Conservation (phyloP, 2,329 filamentous ascomycete genomes). For the Penicillium rolfsii region DNA sequence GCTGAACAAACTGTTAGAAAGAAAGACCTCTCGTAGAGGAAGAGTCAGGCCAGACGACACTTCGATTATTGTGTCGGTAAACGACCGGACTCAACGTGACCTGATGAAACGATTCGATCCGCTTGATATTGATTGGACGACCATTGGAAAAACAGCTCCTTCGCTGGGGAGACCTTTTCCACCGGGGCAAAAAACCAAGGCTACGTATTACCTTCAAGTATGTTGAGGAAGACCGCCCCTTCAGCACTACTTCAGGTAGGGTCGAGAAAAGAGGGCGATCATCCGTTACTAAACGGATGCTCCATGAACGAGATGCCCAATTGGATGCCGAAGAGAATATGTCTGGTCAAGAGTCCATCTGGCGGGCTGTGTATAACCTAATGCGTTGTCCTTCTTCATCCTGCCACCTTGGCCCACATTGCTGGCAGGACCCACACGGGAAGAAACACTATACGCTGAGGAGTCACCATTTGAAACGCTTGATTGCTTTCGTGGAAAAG, state of each 20-base stretch:
- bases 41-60: neutral
- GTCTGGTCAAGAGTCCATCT: constrained; percentile 6
- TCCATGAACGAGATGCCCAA: constrained; percentile 15
- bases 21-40: neutral
- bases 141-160: constrained; percentile 13
- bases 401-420: constrained; percentile 23
- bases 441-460: constrained; percentile 24
- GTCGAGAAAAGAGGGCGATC: constrained; percentile 14
- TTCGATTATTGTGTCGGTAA: neutral
- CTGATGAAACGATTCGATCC: constrained; percentile 11
- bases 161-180: constrained; percentile 8
- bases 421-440: constrained; percentile 19
- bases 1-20: neutral
- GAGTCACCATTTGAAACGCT: constrained; percentile 1
- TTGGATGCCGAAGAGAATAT: constrained; percentile 15
- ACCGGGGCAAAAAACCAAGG: constrained; percentile 8
- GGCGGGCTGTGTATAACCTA: constrained; percentile 17
- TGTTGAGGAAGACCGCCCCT: constrained; percentile 7
- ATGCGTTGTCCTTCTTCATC: constrained; percentile 13
- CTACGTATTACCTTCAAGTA: constrained; percentile 12
- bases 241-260: neutral
- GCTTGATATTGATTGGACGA: constrained; percentile 11
- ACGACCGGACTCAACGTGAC: constrained; percentile 10
- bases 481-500: too few relatives aligned
- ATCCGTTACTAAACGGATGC: constrained; percentile 17